Evolutionary conservation across 345 rosid genomes (phyloP), one percentile per base, ranked within the genome.

Genomic region (Geranium brycei): DNA sequence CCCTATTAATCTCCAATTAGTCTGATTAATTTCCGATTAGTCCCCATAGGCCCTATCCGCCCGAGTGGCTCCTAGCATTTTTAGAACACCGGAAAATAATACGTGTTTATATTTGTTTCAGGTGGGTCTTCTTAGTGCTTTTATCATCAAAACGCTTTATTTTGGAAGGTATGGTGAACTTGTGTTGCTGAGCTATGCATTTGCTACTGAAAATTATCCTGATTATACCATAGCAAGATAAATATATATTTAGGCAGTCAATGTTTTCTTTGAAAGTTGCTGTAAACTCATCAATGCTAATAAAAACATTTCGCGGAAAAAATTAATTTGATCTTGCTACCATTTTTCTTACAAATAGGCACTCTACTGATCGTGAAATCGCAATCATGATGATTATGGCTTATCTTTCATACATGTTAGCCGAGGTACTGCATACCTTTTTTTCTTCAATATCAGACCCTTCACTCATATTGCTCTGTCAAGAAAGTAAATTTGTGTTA

Each of bases 301-400:
- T 35, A 35, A 35, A 4, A 4, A 35, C 41, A 4, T 35, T 35
- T 35, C 41, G 10, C 10, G 0, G 0, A 35, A 35, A 35, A 35
- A 35, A 35, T 35, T 35, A 7, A 35, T 35, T 35, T 35, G 28
- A 64, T 2, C 28, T 47, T 59, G 7, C 15, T 19, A 53, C 56
- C 51, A 14, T 62, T 31, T 64, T 56, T 70, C 32, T 51, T 31
- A 41, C 68, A 58, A 47, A 56, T 78, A 86, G 91, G 78, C 89
- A 86, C 70, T 86, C 91, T 18, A 83, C 85, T 1, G 85, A 83
- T 63, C 87, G 89, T 51, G 89, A 86, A 73, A 82, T 83, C 56
- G 87, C 91, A 3, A 73, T 79, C 19, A 77, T 76, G 89, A 80
- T 86, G 73, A 78, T 86, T 41, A 84, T 84, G 92, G 85, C 92